Evolutionary conservation across 345 rosid genomes (phyloP).

Genomic region (Camelina neglecta): DNA sequence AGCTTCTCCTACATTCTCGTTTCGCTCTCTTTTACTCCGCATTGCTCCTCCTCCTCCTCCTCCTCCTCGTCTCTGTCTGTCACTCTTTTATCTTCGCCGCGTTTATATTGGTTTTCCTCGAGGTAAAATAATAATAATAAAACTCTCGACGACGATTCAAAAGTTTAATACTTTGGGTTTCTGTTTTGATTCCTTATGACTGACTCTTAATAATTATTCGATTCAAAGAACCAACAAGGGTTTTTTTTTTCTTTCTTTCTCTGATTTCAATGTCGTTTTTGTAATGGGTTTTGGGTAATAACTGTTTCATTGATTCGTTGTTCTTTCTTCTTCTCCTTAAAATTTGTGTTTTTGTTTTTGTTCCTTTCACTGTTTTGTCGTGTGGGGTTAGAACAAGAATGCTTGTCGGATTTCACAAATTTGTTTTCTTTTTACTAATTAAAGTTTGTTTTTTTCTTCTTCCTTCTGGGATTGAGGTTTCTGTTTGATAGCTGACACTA

Average conservation of each 20-base stretch:
- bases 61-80: not conserved
- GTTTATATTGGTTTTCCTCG: not conserved
- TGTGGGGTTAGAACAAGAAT: slow-evolving; percentile 44
- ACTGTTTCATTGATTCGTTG: slow-evolving; percentile 58
- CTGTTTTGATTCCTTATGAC: not conserved
- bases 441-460: not conserved
- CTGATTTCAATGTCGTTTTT: not conserved
- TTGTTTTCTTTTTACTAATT: not conserved
- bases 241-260: not conserved
- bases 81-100: slow-evolving; percentile 14
- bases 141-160: not conserved
- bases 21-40: slow-evolving; percentile 17
- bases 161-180: not conserved
- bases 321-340: slow-evolving; percentile 2
- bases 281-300: slow-evolving; percentile 43
- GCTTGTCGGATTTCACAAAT: slow-evolving; percentile 19
- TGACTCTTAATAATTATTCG: not conserved
- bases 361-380: slow-evolving; percentile 32
- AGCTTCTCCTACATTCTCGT: slow-evolving; percentile 20
- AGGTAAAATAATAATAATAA: not conserved
- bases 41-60: slow-evolving; percentile 2
- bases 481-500: slow-evolving; percentile 37
- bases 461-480: slow-evolving; percentile 13
- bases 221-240: not conserved
- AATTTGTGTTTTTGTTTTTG: not conserved